phyloP scores from a whole-genome alignment of 768 basidiomycete species.

The Russula olivacea region DNA sequence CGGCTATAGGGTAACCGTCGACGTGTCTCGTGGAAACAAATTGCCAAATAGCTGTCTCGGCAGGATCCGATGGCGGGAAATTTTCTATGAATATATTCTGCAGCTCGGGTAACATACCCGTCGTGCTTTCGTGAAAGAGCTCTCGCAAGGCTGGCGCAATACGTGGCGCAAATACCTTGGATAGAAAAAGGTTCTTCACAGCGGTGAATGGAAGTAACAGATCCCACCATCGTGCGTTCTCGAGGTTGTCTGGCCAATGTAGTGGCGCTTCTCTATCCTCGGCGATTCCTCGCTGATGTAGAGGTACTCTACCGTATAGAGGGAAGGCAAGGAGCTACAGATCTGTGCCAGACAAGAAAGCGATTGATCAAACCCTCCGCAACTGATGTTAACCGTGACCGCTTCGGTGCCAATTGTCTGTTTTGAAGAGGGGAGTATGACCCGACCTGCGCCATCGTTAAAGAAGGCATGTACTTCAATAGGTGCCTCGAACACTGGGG shows the following conservation, averaged over 20 bases:
- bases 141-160: background rate
- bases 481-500: background rate
- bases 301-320: background rate
- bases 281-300: background rate
- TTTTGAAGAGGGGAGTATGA: background rate
- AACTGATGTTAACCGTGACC: background rate
- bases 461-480: background rate
- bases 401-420: too few relatives aligned
- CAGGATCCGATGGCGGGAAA: background rate
- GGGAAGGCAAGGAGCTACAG: background rate
- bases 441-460: background rate
- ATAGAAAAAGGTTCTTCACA: background rate
- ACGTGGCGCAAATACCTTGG: background rate
- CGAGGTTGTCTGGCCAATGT: background rate
- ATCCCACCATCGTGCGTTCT: background rate
- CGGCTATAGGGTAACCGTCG: background rate
- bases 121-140: background rate
- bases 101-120: background rate
- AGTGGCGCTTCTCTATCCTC: background rate
- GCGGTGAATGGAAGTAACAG: background rate
- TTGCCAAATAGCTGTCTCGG: background rate
- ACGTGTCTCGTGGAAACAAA: background rate
- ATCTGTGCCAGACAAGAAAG: background rate
- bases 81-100: background rate
- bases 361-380: background rate